Percentiles rank a stretch among this genome's conserved stretches.
Conservation (phyloP, 495 filamentous ascomycete genomes). For the Patellaria atrata region DNA sequence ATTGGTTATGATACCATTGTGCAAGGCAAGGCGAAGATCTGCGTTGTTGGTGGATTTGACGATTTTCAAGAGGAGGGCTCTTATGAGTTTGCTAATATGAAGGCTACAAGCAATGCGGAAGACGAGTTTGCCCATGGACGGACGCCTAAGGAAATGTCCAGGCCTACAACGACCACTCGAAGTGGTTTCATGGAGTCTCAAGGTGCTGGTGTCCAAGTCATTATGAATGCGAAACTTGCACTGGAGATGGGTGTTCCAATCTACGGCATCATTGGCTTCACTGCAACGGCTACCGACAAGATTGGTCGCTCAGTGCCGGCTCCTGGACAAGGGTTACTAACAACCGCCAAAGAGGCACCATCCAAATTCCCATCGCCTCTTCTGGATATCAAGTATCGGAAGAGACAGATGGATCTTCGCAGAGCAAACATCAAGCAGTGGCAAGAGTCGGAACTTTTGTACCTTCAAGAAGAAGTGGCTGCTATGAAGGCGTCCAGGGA, state of each 20-base stretch:
- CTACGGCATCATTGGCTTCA: constrained; percentile 85
- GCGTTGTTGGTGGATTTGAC: constrained; percentile 96
- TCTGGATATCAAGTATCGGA: constrained; percentile 91
- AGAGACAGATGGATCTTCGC: constrained; percentile 82
- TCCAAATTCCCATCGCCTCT: constrained; percentile 90
- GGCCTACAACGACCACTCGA: constrained; percentile 89
- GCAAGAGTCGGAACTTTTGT: constrained; percentile 89
- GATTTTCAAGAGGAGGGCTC: constrained; percentile 99
- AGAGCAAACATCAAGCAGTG: constrained; percentile 86
- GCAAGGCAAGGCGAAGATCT: constrained; percentile 91
- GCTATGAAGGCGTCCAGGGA: constrained; percentile 82
- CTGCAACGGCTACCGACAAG: constrained; percentile 97
- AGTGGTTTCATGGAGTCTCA: constrained; percentile 99
- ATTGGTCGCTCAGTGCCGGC: constrained; percentile 95
- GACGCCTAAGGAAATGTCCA: constrained; percentile 93
- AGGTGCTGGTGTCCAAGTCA: constrained; percentile 93
- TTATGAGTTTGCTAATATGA: constrained; percentile 99
- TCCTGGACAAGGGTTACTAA: constrained; percentile 91
- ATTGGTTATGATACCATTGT: constrained; percentile 97
- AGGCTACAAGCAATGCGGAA: constrained; percentile 91
- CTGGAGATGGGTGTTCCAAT: constrained; percentile 98
- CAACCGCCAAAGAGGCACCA: constrained; percentile 82
- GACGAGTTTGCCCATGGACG: constrained; percentile 92
- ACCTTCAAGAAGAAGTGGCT: constrained; percentile 76
- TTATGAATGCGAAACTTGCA: constrained; percentile 93